Evolutionary conservation across 208 protist species (phyloP).

Genomic region (Balamuthia mandrillaris): DNA sequence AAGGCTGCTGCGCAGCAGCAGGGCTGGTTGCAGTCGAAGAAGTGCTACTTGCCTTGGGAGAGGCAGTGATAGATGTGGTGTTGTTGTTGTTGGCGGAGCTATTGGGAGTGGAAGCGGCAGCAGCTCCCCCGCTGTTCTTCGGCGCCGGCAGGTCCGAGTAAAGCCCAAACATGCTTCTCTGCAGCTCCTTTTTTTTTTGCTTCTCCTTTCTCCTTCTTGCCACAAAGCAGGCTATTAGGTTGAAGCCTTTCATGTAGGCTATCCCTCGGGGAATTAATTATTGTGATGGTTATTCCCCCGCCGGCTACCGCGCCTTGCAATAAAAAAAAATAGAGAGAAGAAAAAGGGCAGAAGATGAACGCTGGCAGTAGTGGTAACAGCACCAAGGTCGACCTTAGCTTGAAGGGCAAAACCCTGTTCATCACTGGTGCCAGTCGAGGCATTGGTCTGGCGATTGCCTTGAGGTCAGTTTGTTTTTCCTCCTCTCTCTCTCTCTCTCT

Average conservation of each 20-base stretch:
- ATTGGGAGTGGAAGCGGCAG: not conserved
- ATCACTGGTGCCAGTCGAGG: constrained; percentile 71
- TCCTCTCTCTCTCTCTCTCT: not conserved
- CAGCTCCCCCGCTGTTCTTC: not conserved
- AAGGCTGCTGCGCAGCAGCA: no score
- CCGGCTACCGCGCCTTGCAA: no score
- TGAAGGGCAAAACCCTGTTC: constrained; percentile 68
- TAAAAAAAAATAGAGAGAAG: no score
- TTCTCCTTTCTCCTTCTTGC: no score
- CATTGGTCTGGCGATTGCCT: constrained; percentile 70
- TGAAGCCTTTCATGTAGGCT: no score
- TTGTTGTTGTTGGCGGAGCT: not conserved
- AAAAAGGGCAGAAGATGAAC: not conserved
- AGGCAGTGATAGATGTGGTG: not conserved
- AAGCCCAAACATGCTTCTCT: constrained; percentile 14
- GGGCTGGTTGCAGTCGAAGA: not conserved
- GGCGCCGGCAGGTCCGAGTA: not conserved
- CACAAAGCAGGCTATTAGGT: not conserved
- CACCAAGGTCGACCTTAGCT: not conserved
- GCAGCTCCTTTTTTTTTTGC: no score
- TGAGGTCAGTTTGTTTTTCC: constrained; percentile 18
- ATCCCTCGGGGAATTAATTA: no score
- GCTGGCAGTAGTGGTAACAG: not conserved
- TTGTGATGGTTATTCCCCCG: no score
- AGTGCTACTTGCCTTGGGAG: not conserved